Base-by-base conservation (phyloP, 1,284 basidiomycete species). In the Kwoniella shivajii region DNA sequence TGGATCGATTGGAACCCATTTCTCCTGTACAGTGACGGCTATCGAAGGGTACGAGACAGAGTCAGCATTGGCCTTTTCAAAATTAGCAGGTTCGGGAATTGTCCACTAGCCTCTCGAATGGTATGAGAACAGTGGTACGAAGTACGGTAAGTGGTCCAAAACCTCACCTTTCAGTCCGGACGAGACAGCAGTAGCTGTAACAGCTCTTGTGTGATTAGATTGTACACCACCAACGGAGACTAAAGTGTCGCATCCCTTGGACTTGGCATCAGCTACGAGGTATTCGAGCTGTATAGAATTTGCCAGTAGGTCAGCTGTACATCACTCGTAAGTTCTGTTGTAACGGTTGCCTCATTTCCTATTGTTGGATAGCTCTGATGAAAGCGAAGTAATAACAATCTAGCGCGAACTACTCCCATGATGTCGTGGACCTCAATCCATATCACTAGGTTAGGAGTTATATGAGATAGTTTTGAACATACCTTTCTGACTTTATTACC, bases 401-500 rank as follows among this genome's bases (percentile, higher is more conserved):
- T n/a, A n/a, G n/a, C n/a, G n/a, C n/a, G n/a, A n/a, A n/a, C n/a
- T n/a, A n/a, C n/a, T n/a, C n/a, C n/a, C n/a, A n/a, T n/a, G n/a
- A n/a, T n/a, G n/a, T n/a, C n/a, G n/a, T n/a, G n/a, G n/a, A n/a
- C n/a, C n/a, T n/a, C n/a, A n/a, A n/a, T n/a, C n/a, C n/a, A n/a
- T n/a, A n/a, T n/a, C n/a, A n/a, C n/a, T n/a, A n/a, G n/a, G n/a
- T n/a, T n/a, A n/a, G n/a, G n/a, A n/a, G n/a, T n/a, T 45, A 45
- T 10, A 33, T 20, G 7, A 34, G 30, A 27, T 26, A 36, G 27
- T 14, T 11, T 29, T 48, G 31, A 45, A 56, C 58, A 33, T 48
- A 59, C 66, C 64, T 72, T 72, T 37, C 70, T 60, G 44, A 71
- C 69, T 52, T 73, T 73, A 60, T 73, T 73, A n/a, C 71, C 71